Percentiles rank a stretch among this genome's conserved stretches.
These are phyloP conservation scores for Panaeolus papilionaceus DNA, from an alignment of 768 basidiomycete genomes.

Conservation along the genomic window DNA sequence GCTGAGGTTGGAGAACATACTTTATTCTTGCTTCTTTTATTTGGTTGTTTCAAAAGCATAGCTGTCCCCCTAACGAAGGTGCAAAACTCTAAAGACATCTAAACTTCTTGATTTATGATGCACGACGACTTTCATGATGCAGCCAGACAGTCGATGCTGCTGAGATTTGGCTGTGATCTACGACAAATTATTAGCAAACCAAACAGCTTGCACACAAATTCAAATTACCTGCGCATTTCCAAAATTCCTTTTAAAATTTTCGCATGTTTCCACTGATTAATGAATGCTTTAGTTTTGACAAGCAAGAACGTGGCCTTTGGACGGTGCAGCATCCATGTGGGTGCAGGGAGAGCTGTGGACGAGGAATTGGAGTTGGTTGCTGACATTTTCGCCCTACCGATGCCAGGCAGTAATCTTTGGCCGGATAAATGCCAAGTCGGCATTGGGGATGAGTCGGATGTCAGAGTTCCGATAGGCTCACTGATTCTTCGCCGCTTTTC, in stretches of 20 bases:
- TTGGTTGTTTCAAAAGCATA: too few species aligned
- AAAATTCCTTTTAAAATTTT: neutral
- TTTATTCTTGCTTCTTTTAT: too few species aligned
- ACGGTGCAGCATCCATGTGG: neutral
- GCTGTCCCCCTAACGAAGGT: too few species aligned
- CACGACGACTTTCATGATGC: neutral
- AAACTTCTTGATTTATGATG: too few species aligned
- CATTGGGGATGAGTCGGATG: neutral
- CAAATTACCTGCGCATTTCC: neutral
- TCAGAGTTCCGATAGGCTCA: neutral
- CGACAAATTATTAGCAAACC: neutral
- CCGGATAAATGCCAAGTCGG: neutral
- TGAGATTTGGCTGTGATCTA: neutral
- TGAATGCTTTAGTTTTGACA: neutral
- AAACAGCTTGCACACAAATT: neutral
- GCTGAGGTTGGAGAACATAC: too few species aligned
- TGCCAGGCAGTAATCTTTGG: neutral
- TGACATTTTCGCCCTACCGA: neutral
- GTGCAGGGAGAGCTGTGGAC: neutral
- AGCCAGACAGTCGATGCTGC: neutral
- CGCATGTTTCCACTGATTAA: neutral
- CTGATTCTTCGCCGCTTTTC: conserved; percentile 2
- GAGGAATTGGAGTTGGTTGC: neutral
- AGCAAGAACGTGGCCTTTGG: neutral
- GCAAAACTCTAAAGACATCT: too few species aligned